Conservation (phyloP, 306 rosid genomes). For the Glycine latifolia region DNA sequence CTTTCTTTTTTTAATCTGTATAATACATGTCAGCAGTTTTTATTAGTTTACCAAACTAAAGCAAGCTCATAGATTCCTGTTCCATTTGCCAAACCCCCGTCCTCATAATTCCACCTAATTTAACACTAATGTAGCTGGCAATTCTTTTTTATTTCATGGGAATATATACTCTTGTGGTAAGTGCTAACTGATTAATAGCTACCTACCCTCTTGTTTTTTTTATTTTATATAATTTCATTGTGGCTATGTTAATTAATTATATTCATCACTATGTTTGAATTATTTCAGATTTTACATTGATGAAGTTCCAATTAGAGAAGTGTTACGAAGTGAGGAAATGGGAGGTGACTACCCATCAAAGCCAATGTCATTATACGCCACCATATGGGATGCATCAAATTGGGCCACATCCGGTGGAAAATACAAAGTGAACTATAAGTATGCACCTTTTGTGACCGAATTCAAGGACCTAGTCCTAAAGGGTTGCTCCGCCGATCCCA, state of each 20-base stretch:
- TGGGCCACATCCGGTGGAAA: slow-evolving; percentile 95
- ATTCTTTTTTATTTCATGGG: slow-evolving; percentile 36
- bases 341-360: slow-evolving; percentile 87
- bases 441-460: slow-evolving; percentile 84
- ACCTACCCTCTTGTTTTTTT: neutral
- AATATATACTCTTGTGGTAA: slow-evolving; percentile 39
- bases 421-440: slow-evolving; percentile 84
- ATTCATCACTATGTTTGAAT: neutral
- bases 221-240: neutral
- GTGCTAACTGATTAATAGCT: slow-evolving; percentile 6
- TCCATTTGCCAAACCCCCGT: slow-evolving; percentile 47
- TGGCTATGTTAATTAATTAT: neutral
- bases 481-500: slow-evolving; percentile 77
- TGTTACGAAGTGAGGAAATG: slow-evolving; percentile 73
- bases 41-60: slow-evolving; percentile 50
- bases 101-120: slow-evolving; percentile 54
- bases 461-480: slow-evolving; percentile 83
- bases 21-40: slow-evolving; percentile 38
- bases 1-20: slow-evolving; percentile 23
- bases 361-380: slow-evolving; percentile 88
- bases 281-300: slow-evolving; percentile 89
- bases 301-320: slow-evolving; percentile 88
- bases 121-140: slow-evolving; percentile 46
- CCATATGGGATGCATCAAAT: slow-evolving; percentile 95
- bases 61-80: slow-evolving; percentile 56